phyloP scores from a whole-genome alignment of 2,329 filamentous ascomycete genomes.

The Fusarium nematophilum region DNA sequence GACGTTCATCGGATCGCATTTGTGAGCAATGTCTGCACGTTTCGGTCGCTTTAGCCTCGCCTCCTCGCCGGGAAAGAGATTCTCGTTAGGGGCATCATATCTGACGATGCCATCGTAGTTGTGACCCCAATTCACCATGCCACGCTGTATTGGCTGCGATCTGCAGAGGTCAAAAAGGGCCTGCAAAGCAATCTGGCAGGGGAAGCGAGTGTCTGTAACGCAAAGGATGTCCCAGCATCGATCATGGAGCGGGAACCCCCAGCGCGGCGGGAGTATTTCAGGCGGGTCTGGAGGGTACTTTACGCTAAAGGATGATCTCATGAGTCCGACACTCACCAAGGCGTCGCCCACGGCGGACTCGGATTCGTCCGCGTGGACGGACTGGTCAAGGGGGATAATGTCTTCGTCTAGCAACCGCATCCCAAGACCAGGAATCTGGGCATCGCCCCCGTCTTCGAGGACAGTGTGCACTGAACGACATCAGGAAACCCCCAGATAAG shows the following conservation, averaged over 20 bases:
- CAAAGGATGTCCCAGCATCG: slow-evolving; percentile 11
- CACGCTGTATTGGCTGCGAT: slow-evolving; percentile 8
- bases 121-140: slow-evolving; percentile 13
- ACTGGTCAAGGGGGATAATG: slow-evolving; percentile 9
- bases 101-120: slow-evolving; percentile 7
- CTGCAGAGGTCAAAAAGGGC: slow-evolving; percentile 20
- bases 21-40: not conserved
- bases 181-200: not conserved
- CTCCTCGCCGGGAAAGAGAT: slow-evolving; percentile 12
- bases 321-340: slow-evolving; percentile 4
- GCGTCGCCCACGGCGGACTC: slow-evolving; percentile 2
- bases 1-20: slow-evolving; percentile 3
- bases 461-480: slow-evolving; percentile 9
- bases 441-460: slow-evolving; percentile 3
- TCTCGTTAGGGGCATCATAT: not conserved
- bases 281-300: slow-evolving; percentile 3
- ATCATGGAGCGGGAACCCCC: slow-evolving; percentile 14
- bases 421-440: slow-evolving; percentile 5
- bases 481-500: not conserved
- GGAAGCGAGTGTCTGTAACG: not conserved
- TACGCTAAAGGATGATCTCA: not conserved
- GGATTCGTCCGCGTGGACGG: slow-evolving; percentile 4
- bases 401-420: not conserved
- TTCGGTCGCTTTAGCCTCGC: not conserved
- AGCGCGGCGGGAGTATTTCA: not conserved